Evolutionary conservation across 805 yeast genomes (phyloP).

Genomic region (Candida glaebosa): DNA sequence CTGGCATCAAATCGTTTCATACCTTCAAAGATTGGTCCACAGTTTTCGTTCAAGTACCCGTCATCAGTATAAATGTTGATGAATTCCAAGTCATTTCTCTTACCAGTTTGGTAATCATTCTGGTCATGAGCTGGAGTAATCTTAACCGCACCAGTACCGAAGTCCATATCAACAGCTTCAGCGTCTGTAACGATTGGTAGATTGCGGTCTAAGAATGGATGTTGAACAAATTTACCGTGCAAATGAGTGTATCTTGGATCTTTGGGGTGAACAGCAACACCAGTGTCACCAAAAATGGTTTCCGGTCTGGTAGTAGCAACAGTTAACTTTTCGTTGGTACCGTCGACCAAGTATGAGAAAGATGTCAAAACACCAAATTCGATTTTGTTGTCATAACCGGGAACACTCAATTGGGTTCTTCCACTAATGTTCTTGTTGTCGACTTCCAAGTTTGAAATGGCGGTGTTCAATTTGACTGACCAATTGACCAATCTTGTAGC

Average conservation of each 20-base stretch:
- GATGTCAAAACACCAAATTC: slow-evolving; percentile 98
- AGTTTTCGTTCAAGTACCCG: slow-evolving; percentile 84
- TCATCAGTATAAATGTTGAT: slow-evolving; percentile 90
- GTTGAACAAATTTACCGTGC: slow-evolving; percentile 88
- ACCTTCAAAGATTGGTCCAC: slow-evolving; percentile 87
- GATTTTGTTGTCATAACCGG: slow-evolving; percentile 84
- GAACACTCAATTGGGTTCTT: slow-evolving; percentile 75
- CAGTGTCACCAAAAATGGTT: slow-evolving; percentile 97
- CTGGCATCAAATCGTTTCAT: slow-evolving; percentile 95
- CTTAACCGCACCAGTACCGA: slow-evolving; percentile 99
- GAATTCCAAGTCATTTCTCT: slow-evolving; percentile 84
- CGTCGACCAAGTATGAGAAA: slow-evolving; percentile 85
- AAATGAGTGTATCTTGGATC: slow-evolving; percentile 90
- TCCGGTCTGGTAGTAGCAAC: slow-evolving; percentile 99
- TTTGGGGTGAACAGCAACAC: slow-evolving; percentile 94
- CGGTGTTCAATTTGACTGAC: slow-evolving; percentile 93
- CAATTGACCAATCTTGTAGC: slow-evolving; percentile 92
- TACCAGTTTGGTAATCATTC: slow-evolving; percentile 96
- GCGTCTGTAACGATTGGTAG: slow-evolving; percentile 86
- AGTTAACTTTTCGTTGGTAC: slow-evolving; percentile 76
- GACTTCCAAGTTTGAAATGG: slow-evolving; percentile 93
- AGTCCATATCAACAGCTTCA: slow-evolving; percentile 98
- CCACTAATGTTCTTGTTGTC: slow-evolving; percentile 88
- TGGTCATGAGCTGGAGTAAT: slow-evolving; percentile 98
- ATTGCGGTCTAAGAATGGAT: slow-evolving; percentile 83